Evolutionary conservation across 2,329 filamentous ascomycete species (phyloP).

Genomic region (Paecilomyces sp.): DNA sequence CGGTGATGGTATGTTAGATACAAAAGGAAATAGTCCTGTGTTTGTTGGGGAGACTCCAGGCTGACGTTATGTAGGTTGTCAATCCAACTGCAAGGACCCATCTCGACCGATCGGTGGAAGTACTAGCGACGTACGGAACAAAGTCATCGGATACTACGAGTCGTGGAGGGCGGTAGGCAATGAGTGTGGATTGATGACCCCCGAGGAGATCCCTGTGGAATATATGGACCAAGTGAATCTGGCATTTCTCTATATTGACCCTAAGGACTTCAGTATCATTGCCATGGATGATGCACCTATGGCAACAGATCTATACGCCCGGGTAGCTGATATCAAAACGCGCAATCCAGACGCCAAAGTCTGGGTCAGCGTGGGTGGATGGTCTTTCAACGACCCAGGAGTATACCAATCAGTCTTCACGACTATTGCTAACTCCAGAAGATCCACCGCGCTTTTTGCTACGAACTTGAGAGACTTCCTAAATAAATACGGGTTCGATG

Average conservation of each 20-base stretch:
- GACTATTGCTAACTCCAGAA: conserved; percentile 1
- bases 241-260: conserved; percentile 38
- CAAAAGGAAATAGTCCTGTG: too few relatives aligned
- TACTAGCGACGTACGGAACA: not conserved
- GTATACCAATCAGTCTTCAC: conserved; percentile 7
- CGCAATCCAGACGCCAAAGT: conserved; percentile 18
- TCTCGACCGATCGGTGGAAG: not conserved
- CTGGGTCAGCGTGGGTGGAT: conserved; percentile 21
- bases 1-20: too few relatives aligned
- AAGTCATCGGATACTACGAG: conserved; percentile 30
- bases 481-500: conserved; percentile 15
- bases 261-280: conserved; percentile 19
- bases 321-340: conserved; percentile 26
- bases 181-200: conserved; percentile 9
- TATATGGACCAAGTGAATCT: conserved; percentile 23
- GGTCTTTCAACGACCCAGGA: conserved; percentile 7
- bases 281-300: conserved; percentile 19
- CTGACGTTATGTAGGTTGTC: too few relatives aligned
- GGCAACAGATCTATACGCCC: conserved; percentile 10
- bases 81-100: not conserved
- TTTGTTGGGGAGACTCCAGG: too few relatives aligned
- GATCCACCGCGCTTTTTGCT: conserved; percentile 6
- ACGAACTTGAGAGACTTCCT: conserved; percentile 10
- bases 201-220: conserved; percentile 8
- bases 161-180: conserved; percentile 16